Base-by-base conservation (phyloP, 306 rosid species). In the Vicia villosa region DNA sequence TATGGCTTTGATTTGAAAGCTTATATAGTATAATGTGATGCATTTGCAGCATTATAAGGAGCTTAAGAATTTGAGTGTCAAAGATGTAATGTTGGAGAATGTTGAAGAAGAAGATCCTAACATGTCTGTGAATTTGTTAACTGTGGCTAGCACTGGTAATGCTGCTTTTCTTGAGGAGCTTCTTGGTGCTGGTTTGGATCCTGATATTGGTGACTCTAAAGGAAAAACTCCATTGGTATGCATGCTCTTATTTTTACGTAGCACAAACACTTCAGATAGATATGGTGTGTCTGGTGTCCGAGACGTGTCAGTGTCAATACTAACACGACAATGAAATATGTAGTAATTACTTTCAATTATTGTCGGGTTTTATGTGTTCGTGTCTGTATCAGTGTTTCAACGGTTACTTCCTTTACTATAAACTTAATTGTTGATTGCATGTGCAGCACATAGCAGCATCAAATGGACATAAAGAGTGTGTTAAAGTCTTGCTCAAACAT, bases 171-270 rank as follows among this genome's bases (percentile, higher is more conserved):
- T 90, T 34, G 89, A 85, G 65, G 88, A 90, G 86, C 94, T 90
- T 84, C 86, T 90, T 16, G 84, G 83, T 73, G 87, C 94, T 57
- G 89, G 86, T 69, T 73, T 87, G 77, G 94, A 90, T 85, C 89
- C 96, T 60, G 83, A 87, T 69, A 81, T 83, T 81, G 86, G 84
- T 58, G 85, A 90, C 79, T 80, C 91, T 45, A 67, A 85, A 72
- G 91, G 94, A 65, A 90, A 82, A 84, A 87, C 96, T 41, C 87
- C 96, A 65, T 72, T 90, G 91, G 96, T 90, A 79, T 20, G 93
- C 87, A 76, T 21, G 47, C 40, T 21, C 9, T 63, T 30, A 15
- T 11, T 6, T 19, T 30, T 19, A 50, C 20, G 9, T 50, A 50
- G 6, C 24, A 50, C 28, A 5, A 2, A 50, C 57, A 51, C 58